phyloP scores from a whole-genome alignment of 169 alveolate genomes.

The Eimeria mitis region DNA sequence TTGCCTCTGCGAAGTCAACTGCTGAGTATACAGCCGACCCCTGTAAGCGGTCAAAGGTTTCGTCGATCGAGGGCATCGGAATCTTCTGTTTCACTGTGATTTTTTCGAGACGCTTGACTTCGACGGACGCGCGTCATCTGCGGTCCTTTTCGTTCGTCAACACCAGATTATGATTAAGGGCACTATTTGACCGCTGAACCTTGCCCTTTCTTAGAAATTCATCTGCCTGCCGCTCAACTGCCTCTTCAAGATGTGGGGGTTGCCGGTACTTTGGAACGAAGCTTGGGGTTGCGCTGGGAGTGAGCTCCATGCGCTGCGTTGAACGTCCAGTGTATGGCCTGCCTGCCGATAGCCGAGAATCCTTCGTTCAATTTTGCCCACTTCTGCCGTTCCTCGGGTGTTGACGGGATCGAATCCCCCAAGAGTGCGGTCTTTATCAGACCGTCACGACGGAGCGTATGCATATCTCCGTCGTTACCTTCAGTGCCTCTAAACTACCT shows the following conservation, averaged over 20 bases:
- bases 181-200: background rate
- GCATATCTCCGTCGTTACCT: background rate
- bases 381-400: background rate
- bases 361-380: background rate
- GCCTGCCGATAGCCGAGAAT: background rate
- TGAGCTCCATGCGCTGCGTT: background rate
- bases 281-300: background rate
- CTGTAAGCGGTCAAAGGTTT: too few relatives aligned
- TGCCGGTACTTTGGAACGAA: background rate
- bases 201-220: background rate
- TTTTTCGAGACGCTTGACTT: background rate
- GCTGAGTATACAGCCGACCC: too few relatives aligned
- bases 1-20: too few relatives aligned
- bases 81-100: background rate
- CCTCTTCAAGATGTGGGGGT: background rate
- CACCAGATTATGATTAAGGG: background rate
- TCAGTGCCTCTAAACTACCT: background rate
- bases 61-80: too few relatives aligned
- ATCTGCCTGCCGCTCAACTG: background rate
- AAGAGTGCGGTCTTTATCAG: background rate
- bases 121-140: background rate
- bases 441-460: background rate
- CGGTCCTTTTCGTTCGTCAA: background rate
- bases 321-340: background rate
- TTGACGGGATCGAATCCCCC: background rate